Evolutionary conservation across 768 basidiomycete genomes (phyloP), one percentile per base, ranked within the genome.

Genomic region (Termitomyces sp.): DNA sequence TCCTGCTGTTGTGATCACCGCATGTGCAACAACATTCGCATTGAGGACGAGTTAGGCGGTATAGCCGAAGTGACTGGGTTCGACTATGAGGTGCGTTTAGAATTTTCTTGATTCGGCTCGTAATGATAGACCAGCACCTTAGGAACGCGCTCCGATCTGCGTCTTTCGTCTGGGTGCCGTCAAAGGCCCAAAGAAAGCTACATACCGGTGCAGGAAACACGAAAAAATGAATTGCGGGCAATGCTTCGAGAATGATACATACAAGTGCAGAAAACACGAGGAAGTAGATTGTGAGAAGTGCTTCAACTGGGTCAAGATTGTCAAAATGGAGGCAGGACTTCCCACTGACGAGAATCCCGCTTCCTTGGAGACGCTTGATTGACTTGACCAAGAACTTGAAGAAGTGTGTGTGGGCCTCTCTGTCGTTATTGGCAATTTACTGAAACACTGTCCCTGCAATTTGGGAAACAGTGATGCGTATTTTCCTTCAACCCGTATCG

Each of bases 291-390:
- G 75, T 47, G 46, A 50, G 10, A 59, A 43, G 16, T 77, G 75
- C 58, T 76, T 77, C 39, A 62, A 75, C 59, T 77, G 75, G 75
- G 66, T 68, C 14, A 57, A 47, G n/a, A 56, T 71, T 34, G 65
- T 74, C 22, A 68, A 65, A 47, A 57, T 65, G 27, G 66, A 71
- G 51, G 68, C 68, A 1, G 60, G 67, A 36, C 58, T 60, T 32
- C 59, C 61, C 0, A 64, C 65, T n/a, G 64, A 62, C n/a, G 22
- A 55, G 20, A 7, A 39, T 52, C 33, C 50, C 20, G 3, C 22
- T 27, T 39, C 24, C 9, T 24, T 52, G 12, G 37, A 39, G 22
- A 10, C 51, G 6, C 36, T 52, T 24, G 51, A 52, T 52, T 42
- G 26, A 52, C 26, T 18, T 26, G 22, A 42, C 18, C n/a, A n/a